Evolutionary conservation across 2,329 filamentous ascomycete genomes (phyloP).

Genomic region (Niveomyces coronatus): DNA sequence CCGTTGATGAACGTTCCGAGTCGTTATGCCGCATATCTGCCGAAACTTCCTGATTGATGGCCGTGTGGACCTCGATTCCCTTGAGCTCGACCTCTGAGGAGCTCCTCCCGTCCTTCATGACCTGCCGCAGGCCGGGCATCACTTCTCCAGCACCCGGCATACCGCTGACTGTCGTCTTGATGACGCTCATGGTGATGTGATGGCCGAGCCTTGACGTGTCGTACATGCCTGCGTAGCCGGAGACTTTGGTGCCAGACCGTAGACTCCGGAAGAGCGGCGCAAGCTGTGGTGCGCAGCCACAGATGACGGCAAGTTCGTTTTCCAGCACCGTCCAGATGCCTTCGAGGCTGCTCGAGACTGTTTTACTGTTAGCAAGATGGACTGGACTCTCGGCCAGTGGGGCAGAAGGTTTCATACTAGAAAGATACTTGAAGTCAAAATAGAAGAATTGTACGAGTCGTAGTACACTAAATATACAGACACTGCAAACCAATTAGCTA

Average conservation of each 20-base stretch:
- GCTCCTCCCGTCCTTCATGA: conserved; percentile 1
- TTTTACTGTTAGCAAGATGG: neutral
- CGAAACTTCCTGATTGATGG: conserved; percentile 12
- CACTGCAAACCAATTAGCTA: conserved; percentile 1
- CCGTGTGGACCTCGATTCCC: conserved; percentile 12
- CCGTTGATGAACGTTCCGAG: neutral
- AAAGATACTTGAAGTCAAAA: conserved; percentile 6
- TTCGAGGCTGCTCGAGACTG: conserved; percentile 6
- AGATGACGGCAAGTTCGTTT: conserved; percentile 10
- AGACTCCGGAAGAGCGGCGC: conserved; percentile 7
- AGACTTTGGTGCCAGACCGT: neutral
- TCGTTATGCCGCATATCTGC: neutral
- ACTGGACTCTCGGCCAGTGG: neutral
- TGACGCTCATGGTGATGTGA: conserved; percentile 8
- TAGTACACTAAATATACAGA: conserved; percentile 7
- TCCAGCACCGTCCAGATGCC: conserved; percentile 8
- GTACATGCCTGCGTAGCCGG: conserved; percentile 7
- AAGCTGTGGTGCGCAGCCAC: conserved; percentile 8
- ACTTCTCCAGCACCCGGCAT: neutral
- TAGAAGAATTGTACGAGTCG: conserved; percentile 8
- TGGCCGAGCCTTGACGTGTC: conserved; percentile 6
- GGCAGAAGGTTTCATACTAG: neutral
- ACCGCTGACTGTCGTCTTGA: conserved; percentile 7
- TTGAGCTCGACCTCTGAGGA: conserved; percentile 13
- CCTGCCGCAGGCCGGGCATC: neutral